Evolutionary conservation across 257 asterid genomes (phyloP).

Genomic region (Jaltomata sinuosa): DNA sequence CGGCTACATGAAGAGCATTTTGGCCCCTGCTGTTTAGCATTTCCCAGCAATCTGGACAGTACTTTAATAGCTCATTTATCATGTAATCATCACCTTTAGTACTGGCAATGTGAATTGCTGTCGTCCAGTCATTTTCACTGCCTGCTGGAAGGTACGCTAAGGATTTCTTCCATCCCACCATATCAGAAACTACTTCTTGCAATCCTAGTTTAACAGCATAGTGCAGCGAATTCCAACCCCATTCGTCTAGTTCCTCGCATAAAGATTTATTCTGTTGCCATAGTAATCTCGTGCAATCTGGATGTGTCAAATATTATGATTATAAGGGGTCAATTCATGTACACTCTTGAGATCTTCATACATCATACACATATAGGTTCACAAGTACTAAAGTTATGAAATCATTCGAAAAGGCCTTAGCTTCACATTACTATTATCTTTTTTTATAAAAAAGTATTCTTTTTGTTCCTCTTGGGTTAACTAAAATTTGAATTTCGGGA

Average conservation of each 20-base stretch:
- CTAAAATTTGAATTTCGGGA: neutral
- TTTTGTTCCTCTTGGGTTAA: too few relatives aligned
- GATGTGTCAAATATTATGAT: neutral
- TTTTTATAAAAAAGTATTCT: too few relatives aligned
- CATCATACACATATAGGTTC: neutral
- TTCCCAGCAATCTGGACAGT: constrained; percentile 11
- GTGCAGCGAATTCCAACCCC: constrained; percentile 9
- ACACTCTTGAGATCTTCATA: neutral
- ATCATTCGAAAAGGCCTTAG: neutral
- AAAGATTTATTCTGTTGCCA: neutral
- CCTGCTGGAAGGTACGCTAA: neutral
- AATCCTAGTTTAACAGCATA: neutral
- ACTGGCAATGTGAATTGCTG: neutral
- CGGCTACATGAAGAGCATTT: constrained; percentile 3
- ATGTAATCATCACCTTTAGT: neutral
- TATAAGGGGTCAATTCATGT: neutral
- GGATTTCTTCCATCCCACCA: neutral
- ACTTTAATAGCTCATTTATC: neutral
- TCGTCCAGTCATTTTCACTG: neutral
- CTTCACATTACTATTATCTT: neutral
- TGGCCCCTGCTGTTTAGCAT: neutral
- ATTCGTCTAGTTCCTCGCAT: neutral
- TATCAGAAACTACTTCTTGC: neutral
- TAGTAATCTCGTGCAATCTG: neutral
- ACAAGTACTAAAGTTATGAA: too few relatives aligned